These are phyloP conservation scores for Ganoderma boninense DNA, from an alignment of 1,284 basidiomycete genomes.

Conservation along the genomic window DNA sequence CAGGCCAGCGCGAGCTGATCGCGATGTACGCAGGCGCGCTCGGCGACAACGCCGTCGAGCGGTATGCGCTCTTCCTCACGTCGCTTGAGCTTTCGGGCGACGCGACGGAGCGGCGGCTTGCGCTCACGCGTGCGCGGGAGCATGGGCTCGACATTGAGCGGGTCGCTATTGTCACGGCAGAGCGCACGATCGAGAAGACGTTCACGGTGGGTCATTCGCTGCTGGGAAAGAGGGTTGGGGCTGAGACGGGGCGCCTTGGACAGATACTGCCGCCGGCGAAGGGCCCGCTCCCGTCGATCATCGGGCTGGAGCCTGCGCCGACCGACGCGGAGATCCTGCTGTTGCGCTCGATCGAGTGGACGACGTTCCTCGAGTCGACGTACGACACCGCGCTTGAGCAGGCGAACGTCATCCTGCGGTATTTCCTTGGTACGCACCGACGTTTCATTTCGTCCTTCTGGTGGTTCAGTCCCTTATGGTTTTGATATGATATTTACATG, in stretches of 20 bases:
- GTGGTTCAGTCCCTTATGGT: constrained; percentile 6
- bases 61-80: constrained; percentile 92
- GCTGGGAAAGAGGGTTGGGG: neutral
- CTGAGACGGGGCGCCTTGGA: neutral
- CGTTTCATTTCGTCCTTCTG: neutral
- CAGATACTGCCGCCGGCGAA: constrained; percentile 63
- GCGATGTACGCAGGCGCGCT: constrained; percentile 94
- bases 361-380: constrained; percentile 80
- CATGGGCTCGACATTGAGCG: constrained; percentile 85
- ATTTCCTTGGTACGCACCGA: constrained; percentile 78
- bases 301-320: constrained; percentile 57
- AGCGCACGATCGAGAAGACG: constrained; percentile 78
- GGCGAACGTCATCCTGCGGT: constrained; percentile 85
- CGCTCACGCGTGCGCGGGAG: constrained; percentile 81
- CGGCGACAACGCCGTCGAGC: constrained; percentile 91
- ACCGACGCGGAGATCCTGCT: constrained; percentile 72
- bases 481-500: constrained; percentile 9
- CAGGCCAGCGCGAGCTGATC: constrained; percentile 85
- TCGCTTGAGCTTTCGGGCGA: constrained; percentile 81
- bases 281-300: constrained; percentile 70
- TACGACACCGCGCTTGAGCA: constrained; percentile 84
- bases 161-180: constrained; percentile 86
- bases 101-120: constrained; percentile 72
- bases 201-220: constrained; percentile 61
- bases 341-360: constrained; percentile 94